Evolutionary conservation across 1,139 yeast genomes (phyloP).

Genomic region (Taiozyma sp.): DNA sequence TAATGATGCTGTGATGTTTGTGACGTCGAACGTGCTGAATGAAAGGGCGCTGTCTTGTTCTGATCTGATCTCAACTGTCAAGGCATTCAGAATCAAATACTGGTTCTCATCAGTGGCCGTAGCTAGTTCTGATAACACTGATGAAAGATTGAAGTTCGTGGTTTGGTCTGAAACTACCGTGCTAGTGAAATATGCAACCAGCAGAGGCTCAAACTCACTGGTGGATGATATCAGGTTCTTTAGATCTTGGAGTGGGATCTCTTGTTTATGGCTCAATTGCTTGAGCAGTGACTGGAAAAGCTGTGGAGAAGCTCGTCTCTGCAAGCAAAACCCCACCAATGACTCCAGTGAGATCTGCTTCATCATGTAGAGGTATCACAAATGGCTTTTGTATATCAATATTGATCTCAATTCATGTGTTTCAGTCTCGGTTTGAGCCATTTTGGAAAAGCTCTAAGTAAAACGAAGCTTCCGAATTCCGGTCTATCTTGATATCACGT

Average conservation of each 20-base stretch:
- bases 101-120: conserved; percentile 15
- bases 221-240: conserved; percentile 4
- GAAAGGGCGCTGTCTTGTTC: conserved; percentile 5
- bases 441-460: no score
- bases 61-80: conserved; percentile 11
- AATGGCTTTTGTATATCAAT: background rate
- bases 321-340: conserved; percentile 12
- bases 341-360: background rate
- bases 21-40: conserved; percentile 12
- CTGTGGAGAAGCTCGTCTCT: conserved; percentile 10
- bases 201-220: conserved; percentile 16
- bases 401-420: background rate
- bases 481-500: background rate
- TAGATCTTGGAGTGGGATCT: conserved; percentile 13
- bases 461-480: background rate
- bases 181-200: conserved; percentile 12
- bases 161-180: conserved; percentile 12
- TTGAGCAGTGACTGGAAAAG: conserved; percentile 17
- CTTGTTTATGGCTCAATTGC: conserved; percentile 20
- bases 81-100: conserved; percentile 11
- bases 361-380: background rate
- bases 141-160: conserved; percentile 10
- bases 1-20: conserved; percentile 9
- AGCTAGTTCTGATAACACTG: conserved; percentile 8
- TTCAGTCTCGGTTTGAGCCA: background rate